These are phyloP conservation scores for Glycine soja DNA, from an alignment of 306 rosid species.

Conservation along the genomic window DNA sequence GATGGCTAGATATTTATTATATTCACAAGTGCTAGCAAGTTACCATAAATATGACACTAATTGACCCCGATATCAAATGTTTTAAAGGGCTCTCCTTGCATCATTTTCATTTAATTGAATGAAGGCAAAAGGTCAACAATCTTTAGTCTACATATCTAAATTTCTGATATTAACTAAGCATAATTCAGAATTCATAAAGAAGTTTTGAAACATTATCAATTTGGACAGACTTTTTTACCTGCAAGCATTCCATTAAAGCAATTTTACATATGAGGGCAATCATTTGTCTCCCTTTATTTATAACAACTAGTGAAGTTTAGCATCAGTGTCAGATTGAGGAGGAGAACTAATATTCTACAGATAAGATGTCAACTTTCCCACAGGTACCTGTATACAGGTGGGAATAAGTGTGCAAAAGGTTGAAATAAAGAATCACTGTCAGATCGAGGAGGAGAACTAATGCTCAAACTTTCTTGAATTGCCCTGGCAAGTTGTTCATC, in stretches of 20 bases:
- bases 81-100: background rate
- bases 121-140: background rate
- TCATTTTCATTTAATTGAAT: conserved; percentile 37
- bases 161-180: conserved; percentile 11
- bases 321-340: too few species aligned
- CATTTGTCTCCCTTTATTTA: conserved; percentile 5
- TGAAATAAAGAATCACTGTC: conserved; percentile 60
- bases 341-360: background rate
- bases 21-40: conserved; percentile 23
- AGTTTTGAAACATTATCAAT: too few species aligned
- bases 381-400: conserved; percentile 79
- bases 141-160: conserved; percentile 31
- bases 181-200: background rate
- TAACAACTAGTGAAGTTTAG: conserved; percentile 10
- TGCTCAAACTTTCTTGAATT: conserved; percentile 81
- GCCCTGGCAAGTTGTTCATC: conserved; percentile 97
- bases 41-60: conserved; percentile 8
- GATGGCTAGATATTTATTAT: background rate
- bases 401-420: conserved; percentile 60
- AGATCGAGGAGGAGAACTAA: conserved; percentile 66
- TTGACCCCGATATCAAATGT: conserved; percentile 19
- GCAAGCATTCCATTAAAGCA: background rate
- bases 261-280: conserved; percentile 15
- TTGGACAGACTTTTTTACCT: background rate
- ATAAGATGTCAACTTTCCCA: conserved; percentile 40